A percentile compares a stretch with the other conserved stretches of the same genome.
Conservation (phyloP, 805 yeast species). For the Wickerhamomyces sydowiorum region DNA sequence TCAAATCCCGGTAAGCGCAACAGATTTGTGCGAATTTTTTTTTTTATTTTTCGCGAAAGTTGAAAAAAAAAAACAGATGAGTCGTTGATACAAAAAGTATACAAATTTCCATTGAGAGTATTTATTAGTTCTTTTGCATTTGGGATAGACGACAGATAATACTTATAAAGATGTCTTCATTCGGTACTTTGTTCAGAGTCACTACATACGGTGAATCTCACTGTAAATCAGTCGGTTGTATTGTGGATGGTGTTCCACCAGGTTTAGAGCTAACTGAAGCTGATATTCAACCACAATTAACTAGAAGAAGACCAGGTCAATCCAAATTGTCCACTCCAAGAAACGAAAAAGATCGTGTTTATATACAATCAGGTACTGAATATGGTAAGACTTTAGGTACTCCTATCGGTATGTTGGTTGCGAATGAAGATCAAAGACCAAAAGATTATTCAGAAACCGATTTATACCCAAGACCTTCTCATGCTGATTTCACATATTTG, state of each 20-base stretch:
- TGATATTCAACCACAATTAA: conserved; percentile 92
- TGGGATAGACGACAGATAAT: too few relatives aligned
- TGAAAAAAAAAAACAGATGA: not conserved
- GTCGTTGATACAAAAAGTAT: not conserved
- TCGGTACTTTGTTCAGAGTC: conserved; percentile 60
- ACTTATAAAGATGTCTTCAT: conserved; percentile 52
- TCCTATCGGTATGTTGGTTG: conserved; percentile 90
- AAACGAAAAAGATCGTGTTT: conserved; percentile 89
- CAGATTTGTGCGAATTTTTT: not conserved
- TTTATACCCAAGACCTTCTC: conserved; percentile 94
- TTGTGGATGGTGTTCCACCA: conserved; percentile 97
- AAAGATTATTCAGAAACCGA: conserved; percentile 95
- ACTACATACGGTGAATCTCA: conserved; percentile 98
- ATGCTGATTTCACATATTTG: conserved; percentile 93
- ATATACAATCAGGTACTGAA: conserved; percentile 93
- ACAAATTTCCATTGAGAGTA: not conserved
- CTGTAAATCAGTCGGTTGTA: conserved; percentile 96
- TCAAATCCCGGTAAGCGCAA: not conserved
- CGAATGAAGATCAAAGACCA: conserved; percentile 95
- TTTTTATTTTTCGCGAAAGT: not conserved
- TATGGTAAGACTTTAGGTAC: conserved; percentile 87
- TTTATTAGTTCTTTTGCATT: too few relatives aligned
- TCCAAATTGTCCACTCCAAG: conserved; percentile 89
- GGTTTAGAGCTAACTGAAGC: conserved; percentile 79
- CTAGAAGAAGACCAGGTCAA: conserved; percentile 98